Conservation (phyloP, 352 stramenopile genomes). For the Pythium insidiosum region DNA sequence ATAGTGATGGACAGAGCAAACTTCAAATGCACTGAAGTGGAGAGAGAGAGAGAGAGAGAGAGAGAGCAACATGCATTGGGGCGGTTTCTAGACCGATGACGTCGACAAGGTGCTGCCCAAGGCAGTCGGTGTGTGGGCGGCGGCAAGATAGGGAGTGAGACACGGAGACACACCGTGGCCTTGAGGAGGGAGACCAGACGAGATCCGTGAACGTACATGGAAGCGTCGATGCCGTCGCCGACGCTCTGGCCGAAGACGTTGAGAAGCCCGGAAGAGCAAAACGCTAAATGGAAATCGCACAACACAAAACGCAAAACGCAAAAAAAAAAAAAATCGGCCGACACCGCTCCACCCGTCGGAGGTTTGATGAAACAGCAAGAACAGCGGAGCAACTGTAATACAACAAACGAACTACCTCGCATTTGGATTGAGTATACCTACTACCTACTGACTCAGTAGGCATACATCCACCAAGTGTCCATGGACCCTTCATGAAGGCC, state of each 20-base stretch:
- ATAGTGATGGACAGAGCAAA: background rate
- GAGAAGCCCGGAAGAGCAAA: conserved; percentile 69
- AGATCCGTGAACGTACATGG: conserved; percentile 41
- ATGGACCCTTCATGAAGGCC: no score
- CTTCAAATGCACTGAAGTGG: no score
- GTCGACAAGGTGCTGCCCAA: conserved; percentile 48
- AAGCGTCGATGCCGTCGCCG: conserved; percentile 57
- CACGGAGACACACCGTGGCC: conserved; percentile 32
- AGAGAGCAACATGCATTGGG: background rate
- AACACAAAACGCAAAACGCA: no score
- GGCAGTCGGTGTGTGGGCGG: conserved; percentile 6
- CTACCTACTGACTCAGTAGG: no score
- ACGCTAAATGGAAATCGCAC: conserved; percentile 26
- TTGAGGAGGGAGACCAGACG: conserved; percentile 57
- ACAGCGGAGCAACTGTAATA: no score
- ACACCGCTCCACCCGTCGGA: no score
- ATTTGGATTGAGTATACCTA: no score
- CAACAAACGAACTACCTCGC: no score
- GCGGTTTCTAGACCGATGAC: conserved; percentile 50
- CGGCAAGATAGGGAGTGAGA: no score
- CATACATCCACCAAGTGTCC: no score
- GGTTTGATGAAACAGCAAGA: no score
- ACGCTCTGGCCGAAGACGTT: conserved; percentile 76
- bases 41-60: conserved; percentile 1
- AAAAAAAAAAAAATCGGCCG: no score